Percentiles rank a stretch among this genome's conserved stretches.
Evolutionary conservation across 441 rosid genomes (phyloP).

Genomic region (Populus tomentosa): DNA sequence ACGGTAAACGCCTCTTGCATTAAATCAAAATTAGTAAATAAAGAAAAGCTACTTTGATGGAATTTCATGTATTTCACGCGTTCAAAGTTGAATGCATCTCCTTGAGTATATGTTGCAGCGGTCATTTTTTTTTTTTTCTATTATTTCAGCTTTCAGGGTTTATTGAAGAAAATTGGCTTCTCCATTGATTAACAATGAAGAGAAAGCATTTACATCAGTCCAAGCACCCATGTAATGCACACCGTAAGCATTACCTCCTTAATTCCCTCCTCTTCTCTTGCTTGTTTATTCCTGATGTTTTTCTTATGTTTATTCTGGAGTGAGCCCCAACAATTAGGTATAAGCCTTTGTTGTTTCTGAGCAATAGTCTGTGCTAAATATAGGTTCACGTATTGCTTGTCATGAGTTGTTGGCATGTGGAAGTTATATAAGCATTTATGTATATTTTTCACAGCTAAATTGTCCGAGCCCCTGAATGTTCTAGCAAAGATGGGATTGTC

Average conservation of each 20-base stretch:
- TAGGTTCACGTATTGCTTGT: neutral
- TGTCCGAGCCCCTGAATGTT: neutral
- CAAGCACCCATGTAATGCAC: conserved; percentile 46
- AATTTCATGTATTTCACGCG: neutral
- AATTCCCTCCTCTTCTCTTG: neutral
- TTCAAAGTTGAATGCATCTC: neutral
- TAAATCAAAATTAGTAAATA: neutral
- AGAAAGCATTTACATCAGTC: conserved; percentile 47
- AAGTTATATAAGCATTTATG: neutral
- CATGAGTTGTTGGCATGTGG: neutral
- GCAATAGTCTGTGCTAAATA: neutral
- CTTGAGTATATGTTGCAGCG: neutral
- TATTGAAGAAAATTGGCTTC: conserved; percentile 5
- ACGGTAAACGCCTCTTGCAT: neutral
- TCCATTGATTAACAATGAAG: conserved; percentile 33
- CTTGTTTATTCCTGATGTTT: neutral
- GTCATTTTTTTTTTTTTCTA: neutral
- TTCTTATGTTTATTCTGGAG: neutral
- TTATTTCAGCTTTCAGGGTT: neutral
- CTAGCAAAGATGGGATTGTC: neutral
- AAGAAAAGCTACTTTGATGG: neutral
- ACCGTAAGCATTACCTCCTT: conserved; percentile 44
- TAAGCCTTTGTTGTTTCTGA: neutral
- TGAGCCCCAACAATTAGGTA: neutral
- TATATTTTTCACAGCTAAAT: neutral